These are phyloP conservation scores for Plantago lanceolata DNA, from an alignment of 305 asterid species.

Conservation along the genomic window DNA sequence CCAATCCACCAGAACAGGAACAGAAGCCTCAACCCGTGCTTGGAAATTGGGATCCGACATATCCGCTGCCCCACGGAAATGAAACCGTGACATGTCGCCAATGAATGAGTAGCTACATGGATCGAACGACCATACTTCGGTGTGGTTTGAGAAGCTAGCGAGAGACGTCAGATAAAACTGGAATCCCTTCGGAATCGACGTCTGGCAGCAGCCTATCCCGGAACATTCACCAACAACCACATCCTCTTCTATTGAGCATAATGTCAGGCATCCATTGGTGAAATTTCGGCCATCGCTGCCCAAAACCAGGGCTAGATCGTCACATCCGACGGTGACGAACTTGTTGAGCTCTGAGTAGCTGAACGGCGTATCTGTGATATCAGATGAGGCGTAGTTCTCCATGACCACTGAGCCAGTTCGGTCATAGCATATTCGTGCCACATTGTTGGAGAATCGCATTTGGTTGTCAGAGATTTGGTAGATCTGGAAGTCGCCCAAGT, in stretches of 20 bases:
- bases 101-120: constrained; percentile 58
- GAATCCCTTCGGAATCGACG: constrained; percentile 45
- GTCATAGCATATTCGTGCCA: constrained; percentile 5
- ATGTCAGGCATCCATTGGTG: constrained; percentile 37
- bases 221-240: constrained; percentile 40
- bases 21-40: too few relatives aligned
- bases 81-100: too few relatives aligned
- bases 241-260: constrained; percentile 27
- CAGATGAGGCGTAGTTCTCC: background rate
- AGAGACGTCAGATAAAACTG: background rate
- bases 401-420: constrained; percentile 13
- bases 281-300: constrained; percentile 31
- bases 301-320: constrained; percentile 27
- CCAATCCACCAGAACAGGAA: too few relatives aligned
- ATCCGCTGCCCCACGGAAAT: too few relatives aligned
- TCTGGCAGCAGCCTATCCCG: constrained; percentile 63
- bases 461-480: constrained; percentile 9
- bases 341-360: constrained; percentile 40
- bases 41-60: too few relatives aligned
- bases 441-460: background rate
- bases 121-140: constrained; percentile 24
- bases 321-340: constrained; percentile 52
- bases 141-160: background rate
- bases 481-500: too few relatives aligned
- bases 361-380: constrained; percentile 24